Base-by-base conservation (phyloP, 2,329 filamentous ascomycete genomes). In the Claviceps monticola region DNA sequence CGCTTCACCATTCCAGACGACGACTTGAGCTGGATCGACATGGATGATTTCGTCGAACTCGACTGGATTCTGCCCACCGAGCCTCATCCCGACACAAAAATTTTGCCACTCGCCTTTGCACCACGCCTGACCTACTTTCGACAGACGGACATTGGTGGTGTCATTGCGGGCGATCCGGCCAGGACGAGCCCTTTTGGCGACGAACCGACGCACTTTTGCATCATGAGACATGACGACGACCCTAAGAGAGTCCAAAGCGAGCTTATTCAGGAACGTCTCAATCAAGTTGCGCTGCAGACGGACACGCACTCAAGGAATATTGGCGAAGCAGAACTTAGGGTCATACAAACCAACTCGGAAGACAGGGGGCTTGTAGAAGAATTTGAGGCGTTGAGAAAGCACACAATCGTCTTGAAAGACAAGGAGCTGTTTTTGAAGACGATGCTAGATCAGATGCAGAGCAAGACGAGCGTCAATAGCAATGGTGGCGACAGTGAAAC, bases 21-120 rank as follows among this genome's bases (percentile, higher is more conserved):
- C 51, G 93, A 98, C 62, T 83, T 89, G 58, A 89, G 84, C 51
- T 98, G 93, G 93, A 90, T 98, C 56, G 93, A 98, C 62, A 97
- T 98, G 89, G 93, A 98, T 63, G 93, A 98, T 64, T 98, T 98
- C 67, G 90, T 98, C 34, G 93, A 98, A 66, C 72, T 98, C 21
- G 94, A 96, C 64, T 97, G 91, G 91, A 90, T 95, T 51, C 70
- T 96, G 23, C 91, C 91, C 0, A 85, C 88, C 14, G 88, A 95
- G 62, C 81, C 85, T 36, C 94, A 95, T 58, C 90, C 91, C 0
- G 85, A 94, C 58, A 97, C 91, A 0, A 90, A 93, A 66, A 98
- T 98, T 46, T 69, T 98, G 51, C 94, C 94, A 0, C 76, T 98
- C 8, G 90, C 87, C 0, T 97, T 84, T 61, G 88, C 91, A 19